Base-by-base conservation (phyloP, 2,329 filamentous ascomycete species). In the Sporothrix euskadiensis region DNA sequence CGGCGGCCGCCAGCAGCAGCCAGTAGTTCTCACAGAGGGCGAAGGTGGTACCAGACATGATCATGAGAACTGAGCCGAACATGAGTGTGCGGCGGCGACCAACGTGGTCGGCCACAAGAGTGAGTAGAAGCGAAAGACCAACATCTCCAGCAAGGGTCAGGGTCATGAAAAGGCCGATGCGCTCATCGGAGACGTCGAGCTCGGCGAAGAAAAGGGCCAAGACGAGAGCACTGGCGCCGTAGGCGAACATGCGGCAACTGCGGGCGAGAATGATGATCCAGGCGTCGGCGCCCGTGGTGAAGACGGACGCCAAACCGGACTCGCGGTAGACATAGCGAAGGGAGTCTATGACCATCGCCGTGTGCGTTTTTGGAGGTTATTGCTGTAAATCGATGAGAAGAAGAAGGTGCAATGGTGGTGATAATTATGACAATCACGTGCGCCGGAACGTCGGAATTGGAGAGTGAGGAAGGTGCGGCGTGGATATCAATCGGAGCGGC, bases 151-250 rank as follows among this genome's bases (percentile, higher is more conserved):
- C 78, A 16, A 91, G 82, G 0, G 89, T 91, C 52, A 91, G 80
- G 0, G 87, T 89, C 88, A 91, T 90, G 77, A 91, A 95, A 7
- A 90, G 78, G 6, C 89, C 89, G 74, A 91, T 90, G 30, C 83
- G 84, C 35, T 85, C 82, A 78, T 90, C 88, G 0, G 88, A 83
- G 71, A 89, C 85, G 0, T 82, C 80, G 14, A 91, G 80, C 26
- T 85, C 84, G 7, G 86, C 84, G 69, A 91, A 86, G 78, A 90
- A 90, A 19, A 89, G 86, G 12, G 88, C 89, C 61, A 91, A 83
- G 70, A 90, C 87, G 61, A 91, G 83, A 0, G 88, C 86, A 26
- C 85, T 86, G 72, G 87, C 86, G 66, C 89, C 88, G 75, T 89
- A 90, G n/a, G 89, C 88, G 76, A 90, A 88, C 81, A 91, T 87